Evolutionary conservation across 768 basidiomycete species (phyloP).

Genomic region (Gloeopeniophorella convolvens): DNA sequence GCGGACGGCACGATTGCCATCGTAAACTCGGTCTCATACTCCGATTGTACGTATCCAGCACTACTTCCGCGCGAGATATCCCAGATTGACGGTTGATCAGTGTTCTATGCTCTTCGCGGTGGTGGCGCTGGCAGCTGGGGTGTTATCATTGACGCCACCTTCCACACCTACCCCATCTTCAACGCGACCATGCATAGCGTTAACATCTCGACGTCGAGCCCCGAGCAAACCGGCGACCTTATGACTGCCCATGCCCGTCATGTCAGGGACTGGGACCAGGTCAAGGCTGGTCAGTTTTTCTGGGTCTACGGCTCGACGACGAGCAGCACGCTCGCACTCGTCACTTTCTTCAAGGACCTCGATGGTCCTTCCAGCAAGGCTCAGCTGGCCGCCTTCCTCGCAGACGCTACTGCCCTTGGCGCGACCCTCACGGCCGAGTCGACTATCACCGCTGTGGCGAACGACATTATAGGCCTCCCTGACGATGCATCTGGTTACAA

Average conservation of each 20-base stretch:
- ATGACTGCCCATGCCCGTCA: conserved; percentile 24
- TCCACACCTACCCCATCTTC: conserved; percentile 32
- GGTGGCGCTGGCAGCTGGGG: conserved; percentile 31
- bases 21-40: neutral
- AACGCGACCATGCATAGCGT: conserved; percentile 25
- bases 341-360: conserved; percentile 22
- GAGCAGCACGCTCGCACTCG: conserved; percentile 7
- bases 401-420: conserved; percentile 15
- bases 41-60: conserved; percentile 6
- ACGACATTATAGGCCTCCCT: conserved; percentile 2
- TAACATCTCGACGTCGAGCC: conserved; percentile 27
- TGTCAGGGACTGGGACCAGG: conserved; percentile 1
- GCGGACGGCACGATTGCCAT: conserved; percentile 3
- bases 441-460: conserved; percentile 2
- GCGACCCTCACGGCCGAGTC: conserved; percentile 13
- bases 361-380: conserved; percentile 14
- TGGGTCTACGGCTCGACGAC: conserved; percentile 24
- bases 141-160: conserved; percentile 32
- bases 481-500: conserved; percentile 15
- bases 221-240: conserved; percentile 33
- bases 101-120: conserved; percentile 23
- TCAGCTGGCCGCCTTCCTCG: conserved; percentile 12
- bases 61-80: neutral
- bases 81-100: conserved; percentile 13
- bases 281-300: conserved; percentile 21